Evolutionary conservation across 352 stramenopile species (phyloP), one percentile per base, ranked within the genome.

Genomic region (Globisporangium carolinianum): DNA sequence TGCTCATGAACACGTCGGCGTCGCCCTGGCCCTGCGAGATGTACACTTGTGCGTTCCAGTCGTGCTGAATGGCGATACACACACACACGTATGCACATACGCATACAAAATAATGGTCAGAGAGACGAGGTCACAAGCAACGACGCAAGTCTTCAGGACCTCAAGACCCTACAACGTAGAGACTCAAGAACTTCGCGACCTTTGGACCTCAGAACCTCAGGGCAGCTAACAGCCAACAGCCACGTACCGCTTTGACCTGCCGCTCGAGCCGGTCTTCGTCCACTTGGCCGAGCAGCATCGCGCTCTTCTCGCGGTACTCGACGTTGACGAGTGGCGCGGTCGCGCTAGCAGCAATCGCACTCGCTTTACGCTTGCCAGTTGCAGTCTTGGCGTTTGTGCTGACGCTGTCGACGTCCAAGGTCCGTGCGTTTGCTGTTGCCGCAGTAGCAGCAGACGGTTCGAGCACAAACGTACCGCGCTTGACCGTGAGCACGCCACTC

Each of bases 1-100:
- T 91, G 53, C 76, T 93, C 66, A 93, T 83, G 58, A 91, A 86
- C 38, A 88, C 80, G 15, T 93, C 83, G 4, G 80, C 79, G 51
- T 87, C 82, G 56, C 82, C 74, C 36, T 86, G 83, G 0, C 81
- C 81, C 56, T 89, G 79, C n/a, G 83, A 90, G 56, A 90, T 78
- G 55, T 90, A 91, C 15, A 91, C 79, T 46, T 89, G 77, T 2
- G 81, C 72, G 46, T 83, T 69, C 12, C 70, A 61, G 39, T 91
- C 76, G 45, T 91, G 74, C 83, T 93, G 55, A 41, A 5, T 11
- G 54, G 35, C 4, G 36, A 58, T 2, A 57, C 41, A 53, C 15
- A 50, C 15, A 50, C 8, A 49, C 15, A 35, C n/a, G n/a, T 49
- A 8, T 14, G n/a, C n/a, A 35, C 15, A n/a, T 17, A 24, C 5